Conservation (phyloP, 2,329 filamentous ascomycete genomes). For the Exophiala xenobiotica region DNA sequence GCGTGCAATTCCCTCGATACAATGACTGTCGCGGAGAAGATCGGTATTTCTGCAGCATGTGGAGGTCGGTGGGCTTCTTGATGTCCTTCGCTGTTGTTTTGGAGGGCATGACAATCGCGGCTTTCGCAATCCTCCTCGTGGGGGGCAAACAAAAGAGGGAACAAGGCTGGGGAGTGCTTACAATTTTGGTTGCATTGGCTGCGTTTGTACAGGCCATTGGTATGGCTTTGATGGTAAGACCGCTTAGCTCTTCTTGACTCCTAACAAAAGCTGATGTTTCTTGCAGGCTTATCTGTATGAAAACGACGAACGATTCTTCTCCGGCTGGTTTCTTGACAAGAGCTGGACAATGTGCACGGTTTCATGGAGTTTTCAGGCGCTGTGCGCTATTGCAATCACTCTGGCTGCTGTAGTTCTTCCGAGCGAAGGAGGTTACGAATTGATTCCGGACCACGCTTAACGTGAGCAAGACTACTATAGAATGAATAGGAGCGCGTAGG, state of each 20-base stretch:
- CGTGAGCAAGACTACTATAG: slow-evolving; percentile 55
- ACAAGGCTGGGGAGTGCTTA: slow-evolving; percentile 76
- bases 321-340: slow-evolving; percentile 75
- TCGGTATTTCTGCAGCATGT: slow-evolving; percentile 84
- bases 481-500: not conserved
- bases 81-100: slow-evolving; percentile 82
- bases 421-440: slow-evolving; percentile 82
- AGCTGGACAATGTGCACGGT: slow-evolving; percentile 73
- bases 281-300: slow-evolving; percentile 76
- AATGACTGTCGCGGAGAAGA: slow-evolving; percentile 66
- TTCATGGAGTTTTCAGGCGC: slow-evolving; percentile 56
- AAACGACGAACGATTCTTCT: slow-evolving; percentile 77
- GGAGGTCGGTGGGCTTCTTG: slow-evolving; percentile 83
- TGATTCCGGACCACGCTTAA: slow-evolving; percentile 54
- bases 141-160: slow-evolving; percentile 80
- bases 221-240: slow-evolving; percentile 77
- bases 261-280: slow-evolving; percentile 8
- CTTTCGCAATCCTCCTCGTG: slow-evolving; percentile 71
- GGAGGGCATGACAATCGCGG: slow-evolving; percentile 76
- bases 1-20: slow-evolving; percentile 65
- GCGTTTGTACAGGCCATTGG: slow-evolving; percentile 70
- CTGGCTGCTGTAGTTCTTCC: slow-evolving; percentile 69
- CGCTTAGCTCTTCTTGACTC: no score
- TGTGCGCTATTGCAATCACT: slow-evolving; percentile 59
- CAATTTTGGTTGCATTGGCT: slow-evolving; percentile 63